Conservation (phyloP, 805 yeast species). For the Myxozyma vanderwaltii region DNA sequence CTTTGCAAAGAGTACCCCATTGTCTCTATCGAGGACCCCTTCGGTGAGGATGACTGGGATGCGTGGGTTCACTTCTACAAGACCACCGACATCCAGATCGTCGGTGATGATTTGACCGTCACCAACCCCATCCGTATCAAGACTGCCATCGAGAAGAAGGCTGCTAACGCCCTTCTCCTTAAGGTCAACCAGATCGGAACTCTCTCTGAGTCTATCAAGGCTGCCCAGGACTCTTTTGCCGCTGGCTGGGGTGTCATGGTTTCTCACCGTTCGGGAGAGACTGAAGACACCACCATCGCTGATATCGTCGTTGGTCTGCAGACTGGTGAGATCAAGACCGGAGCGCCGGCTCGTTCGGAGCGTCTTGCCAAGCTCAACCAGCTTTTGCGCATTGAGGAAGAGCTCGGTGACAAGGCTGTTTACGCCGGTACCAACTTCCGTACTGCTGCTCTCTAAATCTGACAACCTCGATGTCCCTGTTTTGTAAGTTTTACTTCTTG, state of each 20-base stretch:
- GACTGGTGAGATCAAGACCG: conserved; percentile 98
- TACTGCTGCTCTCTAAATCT: conserved; percentile 21
- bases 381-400: conserved; percentile 97
- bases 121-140: conserved; percentile 95
- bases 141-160: conserved; percentile 95
- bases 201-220: conserved; percentile 91
- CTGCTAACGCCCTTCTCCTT: conserved; percentile 90
- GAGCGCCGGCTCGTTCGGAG: conserved; percentile 99
- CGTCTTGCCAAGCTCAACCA: conserved; percentile 99
- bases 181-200: conserved; percentile 99
- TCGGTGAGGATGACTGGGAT: conserved; percentile 99
- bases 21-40: conserved; percentile 98
- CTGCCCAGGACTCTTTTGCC: conserved; percentile 90
- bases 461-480: no score
- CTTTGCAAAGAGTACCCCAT: conserved; percentile 92
- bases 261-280: conserved; percentile 99
- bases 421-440: conserved; percentile 42
- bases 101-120: conserved; percentile 97
- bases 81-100: conserved; percentile 67
- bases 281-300: conserved; percentile 98
- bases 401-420: conserved; percentile 95
- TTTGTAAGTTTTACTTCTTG: background rate
- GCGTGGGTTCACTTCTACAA: conserved; percentile 88
- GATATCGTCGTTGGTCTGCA: conserved; percentile 97
- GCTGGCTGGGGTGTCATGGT: conserved; percentile 99